Evolutionary conservation across 1,284 basidiomycete genomes (phyloP), one percentile per base, ranked within the genome.

Genomic region (Meripilus lineatus): DNA sequence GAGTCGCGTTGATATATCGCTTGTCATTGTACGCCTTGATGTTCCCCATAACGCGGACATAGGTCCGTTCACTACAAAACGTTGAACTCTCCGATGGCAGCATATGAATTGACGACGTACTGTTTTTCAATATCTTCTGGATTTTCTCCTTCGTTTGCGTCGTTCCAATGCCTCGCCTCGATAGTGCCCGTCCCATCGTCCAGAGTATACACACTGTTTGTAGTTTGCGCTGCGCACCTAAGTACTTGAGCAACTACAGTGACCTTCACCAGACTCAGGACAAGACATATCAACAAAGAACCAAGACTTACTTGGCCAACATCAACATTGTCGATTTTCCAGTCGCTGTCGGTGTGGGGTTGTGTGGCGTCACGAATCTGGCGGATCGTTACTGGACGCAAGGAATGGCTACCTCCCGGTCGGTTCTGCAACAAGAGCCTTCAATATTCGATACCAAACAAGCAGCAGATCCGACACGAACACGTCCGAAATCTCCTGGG

Each of bases 181-280:
- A 97, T 82, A 47, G 74, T 73, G 3, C 90, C 95, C 1, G 91
- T 92, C 3, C 93, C 93, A 61, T 99, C 95, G 51, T 95, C 89
- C 7, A 99, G 67, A 50, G 71, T 68, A 62, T 92, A 94, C 18
- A 82, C 78, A 42, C 81, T 77, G 54, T 95, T 94, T 3, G 93
- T 98, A 1, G 89, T 74, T 50, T 90, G 84, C 14, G 69, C 68
- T 44, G 81, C 73, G 35, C 86, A 72, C 37, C 80, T 81, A 15
- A 83, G 70, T 6, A 97, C 82, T 54, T 87, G 80, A 1, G 81
- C 95, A n/a, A 98, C 87, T 42, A 95, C 61, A 1, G 81, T 80
- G 4, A 86, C 67, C 84, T 87, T 41, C 33, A 20, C 17, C 7
- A 13, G 11, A 30, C 22, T 32, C 18, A 39, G 21, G 28, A 24